Base-by-base conservation (phyloP, 1,284 basidiomycete species). In the Sutorius eximius region DNA sequence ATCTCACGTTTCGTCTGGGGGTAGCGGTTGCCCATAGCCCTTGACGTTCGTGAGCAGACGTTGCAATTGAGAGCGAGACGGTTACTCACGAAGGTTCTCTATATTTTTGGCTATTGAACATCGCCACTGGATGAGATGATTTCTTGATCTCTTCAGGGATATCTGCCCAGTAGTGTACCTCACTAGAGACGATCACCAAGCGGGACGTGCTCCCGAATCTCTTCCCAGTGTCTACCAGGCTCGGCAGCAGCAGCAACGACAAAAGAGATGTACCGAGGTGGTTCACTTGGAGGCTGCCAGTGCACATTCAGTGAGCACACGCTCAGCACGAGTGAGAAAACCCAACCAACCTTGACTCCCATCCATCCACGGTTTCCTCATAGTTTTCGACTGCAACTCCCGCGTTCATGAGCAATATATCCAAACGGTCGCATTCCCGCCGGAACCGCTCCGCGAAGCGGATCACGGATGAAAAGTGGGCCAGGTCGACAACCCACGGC, bases 81-180 rank as follows among this genome's bases (percentile, higher is more conserved):
- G 18, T 10, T 7, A 29, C 47, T 53, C 53, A 71, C 66, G 49
- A 37, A 10, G 56, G 40, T 11, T 62, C 66, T 47, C 69, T 73
- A 47, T 72, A 69, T 11, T 69, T 64, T 40, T 64, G 57, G 41
- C 68, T 68, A 1, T 54, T 67, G 3, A 78, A 60, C 0, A 47
- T 69, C 9, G 65, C 60, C 2, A 77, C 49, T 3, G 73, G 71
- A n/a, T 71, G 61, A 0, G 62, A 40, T 7, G 66, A 62, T 0
- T 58, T 44, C 20, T 73, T 43, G 29, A 73, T 62, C 1, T 66
- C 60, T 5, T 69, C 56, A 0, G 65, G 56, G 33, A 69, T 45
- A 1, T 38, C 43, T 1, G 55, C 51, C 60, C 52, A 59, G 43
- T 66, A 58, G 52, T 75, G 72, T 0, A 60, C 51, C 3, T 51